Percentiles rank a stretch among this genome's conserved stretches.
phyloP scores from a whole-genome alignment of 169 alveolate species.

The Neospora caninum region DNA sequence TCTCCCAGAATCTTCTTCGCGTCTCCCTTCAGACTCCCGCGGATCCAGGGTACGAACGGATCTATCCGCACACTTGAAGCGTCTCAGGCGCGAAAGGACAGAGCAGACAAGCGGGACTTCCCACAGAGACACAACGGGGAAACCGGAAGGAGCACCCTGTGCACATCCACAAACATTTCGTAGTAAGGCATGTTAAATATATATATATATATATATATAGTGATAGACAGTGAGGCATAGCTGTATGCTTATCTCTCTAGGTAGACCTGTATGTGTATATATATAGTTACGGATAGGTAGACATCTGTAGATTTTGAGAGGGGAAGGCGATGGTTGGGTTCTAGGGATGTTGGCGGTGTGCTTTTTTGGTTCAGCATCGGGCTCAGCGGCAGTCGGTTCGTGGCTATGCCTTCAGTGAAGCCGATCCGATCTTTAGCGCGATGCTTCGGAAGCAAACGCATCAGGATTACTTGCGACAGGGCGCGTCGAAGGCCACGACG shows the following conservation, averaged over 20 bases:
- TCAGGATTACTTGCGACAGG: neutral
- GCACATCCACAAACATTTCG: neutral
- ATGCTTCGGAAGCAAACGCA: neutral
- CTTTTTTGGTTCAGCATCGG: neutral
- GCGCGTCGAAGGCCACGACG: neutral
- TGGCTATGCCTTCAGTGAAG: constrained; percentile 31
- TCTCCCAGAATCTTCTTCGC: no score
- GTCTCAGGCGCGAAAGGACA: no score
- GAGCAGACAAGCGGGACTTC: no score
- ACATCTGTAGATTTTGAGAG: neutral
- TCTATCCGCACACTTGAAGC: no score
- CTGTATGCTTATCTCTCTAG: neutral
- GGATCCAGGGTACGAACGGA: no score
- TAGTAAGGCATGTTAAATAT: neutral
- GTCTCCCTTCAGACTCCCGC: no score
- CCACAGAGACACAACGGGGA: neutral
- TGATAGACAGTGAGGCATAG: neutral
- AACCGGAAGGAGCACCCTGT: neutral
- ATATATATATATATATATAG: constrained; percentile 14
- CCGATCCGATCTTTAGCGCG: neutral
- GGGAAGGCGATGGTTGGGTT: no score
- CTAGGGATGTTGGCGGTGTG: neutral
- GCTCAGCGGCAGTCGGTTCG: neutral
- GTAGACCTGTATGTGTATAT: neutral
- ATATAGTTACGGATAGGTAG: neutral